phyloP scores from a whole-genome alignment of 352 stramenopile species.

The Phytophthora pseudosyringae region DNA sequence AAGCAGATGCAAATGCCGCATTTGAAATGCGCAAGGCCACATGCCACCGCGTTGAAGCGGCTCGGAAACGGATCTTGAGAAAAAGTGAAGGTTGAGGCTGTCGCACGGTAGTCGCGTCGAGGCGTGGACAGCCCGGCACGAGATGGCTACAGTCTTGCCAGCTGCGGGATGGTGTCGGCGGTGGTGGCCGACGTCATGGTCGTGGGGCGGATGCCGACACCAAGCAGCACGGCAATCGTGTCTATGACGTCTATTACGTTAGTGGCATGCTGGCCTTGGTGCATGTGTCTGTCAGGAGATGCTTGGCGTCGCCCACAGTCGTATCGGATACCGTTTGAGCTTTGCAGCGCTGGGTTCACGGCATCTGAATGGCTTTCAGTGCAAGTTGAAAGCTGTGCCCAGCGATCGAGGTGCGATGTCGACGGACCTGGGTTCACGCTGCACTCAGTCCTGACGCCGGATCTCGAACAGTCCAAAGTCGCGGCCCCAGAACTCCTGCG shows the following conservation, averaged over 20 bases:
- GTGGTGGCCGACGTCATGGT: constrained; percentile 11
- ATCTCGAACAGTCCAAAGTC: constrained; percentile 88
- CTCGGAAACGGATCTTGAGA: constrained; percentile 15
- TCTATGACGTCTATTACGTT: constrained; percentile 25
- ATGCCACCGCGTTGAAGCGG: not conserved
- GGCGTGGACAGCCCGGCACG: not conserved
- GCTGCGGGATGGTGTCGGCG: not conserved
- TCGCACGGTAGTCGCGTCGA: constrained; percentile 17
- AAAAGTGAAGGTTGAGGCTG: constrained; percentile 35
- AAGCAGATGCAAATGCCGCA: not conserved
- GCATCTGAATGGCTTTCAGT: too few species aligned
- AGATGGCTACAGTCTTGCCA: constrained; percentile 29
- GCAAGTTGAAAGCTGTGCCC: constrained; percentile 1
- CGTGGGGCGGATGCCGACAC: constrained; percentile 9
- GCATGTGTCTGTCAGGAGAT: constrained; percentile 20
- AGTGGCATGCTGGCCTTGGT: constrained; percentile 20
- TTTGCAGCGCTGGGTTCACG: constrained; percentile 7
- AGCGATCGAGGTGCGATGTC: constrained; percentile 1
- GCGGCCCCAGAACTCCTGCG: constrained; percentile 63
- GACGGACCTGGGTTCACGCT: not conserved
- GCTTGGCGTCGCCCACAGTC: constrained; percentile 6
- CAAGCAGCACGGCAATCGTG: constrained; percentile 8
- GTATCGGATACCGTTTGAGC: constrained; percentile 14
- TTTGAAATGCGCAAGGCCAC: too few species aligned
- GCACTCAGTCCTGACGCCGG: constrained; percentile 13